Conservation (phyloP, 2,329 filamentous ascomycete genomes). For the Fusarium dlaminii region DNA sequence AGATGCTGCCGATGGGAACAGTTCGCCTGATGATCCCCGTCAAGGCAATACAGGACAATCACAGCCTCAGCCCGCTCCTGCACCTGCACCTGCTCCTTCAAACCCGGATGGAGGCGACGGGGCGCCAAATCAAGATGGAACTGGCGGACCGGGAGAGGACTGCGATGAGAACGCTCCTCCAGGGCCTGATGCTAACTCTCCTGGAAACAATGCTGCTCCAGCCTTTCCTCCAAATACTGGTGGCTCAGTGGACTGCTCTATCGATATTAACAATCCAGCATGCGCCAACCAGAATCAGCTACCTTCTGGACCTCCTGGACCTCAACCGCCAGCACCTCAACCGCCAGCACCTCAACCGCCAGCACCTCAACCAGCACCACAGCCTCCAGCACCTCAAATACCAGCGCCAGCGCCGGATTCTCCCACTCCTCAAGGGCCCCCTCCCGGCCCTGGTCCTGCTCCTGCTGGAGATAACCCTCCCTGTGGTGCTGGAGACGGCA, state of each 20-base stretch:
- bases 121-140: background rate
- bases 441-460: background rate
- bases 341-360: background rate
- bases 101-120: background rate
- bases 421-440: background rate
- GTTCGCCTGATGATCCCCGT: background rate
- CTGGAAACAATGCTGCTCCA: background rate
- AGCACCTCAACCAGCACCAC: background rate
- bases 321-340: background rate
- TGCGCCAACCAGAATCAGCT: background rate
- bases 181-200: background rate
- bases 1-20: background rate
- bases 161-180: background rate
- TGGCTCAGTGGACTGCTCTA: background rate
- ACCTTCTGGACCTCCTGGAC: background rate
- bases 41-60: background rate
- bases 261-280: background rate
- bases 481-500: background rate
- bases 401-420: background rate
- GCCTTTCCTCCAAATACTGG: background rate
- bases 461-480: background rate
- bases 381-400: background rate
- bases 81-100: background rate
- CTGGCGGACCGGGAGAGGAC: background rate
- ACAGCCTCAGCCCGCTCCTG: conserved; percentile 6